Evolutionary conservation across 164 flowering plant species (phyloP).

Genomic region (Berberis thunbergii): DNA sequence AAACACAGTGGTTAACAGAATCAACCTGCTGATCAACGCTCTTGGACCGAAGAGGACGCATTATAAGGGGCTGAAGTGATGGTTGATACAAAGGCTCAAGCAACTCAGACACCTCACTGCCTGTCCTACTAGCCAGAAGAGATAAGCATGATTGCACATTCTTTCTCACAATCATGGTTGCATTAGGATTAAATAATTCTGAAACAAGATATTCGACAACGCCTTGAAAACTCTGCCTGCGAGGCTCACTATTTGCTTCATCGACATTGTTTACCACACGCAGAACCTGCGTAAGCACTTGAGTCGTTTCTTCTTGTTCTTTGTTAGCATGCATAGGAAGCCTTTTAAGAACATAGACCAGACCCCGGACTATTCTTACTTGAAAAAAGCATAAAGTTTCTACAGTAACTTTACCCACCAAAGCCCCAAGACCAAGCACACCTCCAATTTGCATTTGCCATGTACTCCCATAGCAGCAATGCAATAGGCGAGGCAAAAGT

Average conservation of each 20-base stretch:
- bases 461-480: slow-evolving; percentile 89
- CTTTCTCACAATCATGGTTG: slow-evolving; percentile 74
- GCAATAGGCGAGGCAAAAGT: slow-evolving; percentile 89
- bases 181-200: slow-evolving; percentile 88
- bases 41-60: slow-evolving; percentile 74
- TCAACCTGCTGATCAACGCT: slow-evolving; percentile 97
- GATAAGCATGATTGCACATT: slow-evolving; percentile 92
- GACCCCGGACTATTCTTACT: slow-evolving; percentile 74
- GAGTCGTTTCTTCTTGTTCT: slow-evolving; percentile 98
- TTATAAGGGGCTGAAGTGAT: slow-evolving; percentile 84
- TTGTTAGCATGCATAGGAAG: slow-evolving; percentile 91
- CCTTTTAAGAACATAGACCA: slow-evolving; percentile 84
- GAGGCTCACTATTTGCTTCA: slow-evolving; percentile 89
- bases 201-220: slow-evolving; percentile 90
- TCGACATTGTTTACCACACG: slow-evolving; percentile 95
- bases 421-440: slow-evolving; percentile 91
- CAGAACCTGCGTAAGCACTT: slow-evolving; percentile 93
- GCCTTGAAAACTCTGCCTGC: slow-evolving; percentile 84
- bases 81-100: slow-evolving; percentile 85
- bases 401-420: slow-evolving; percentile 92
- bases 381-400: slow-evolving; percentile 81
- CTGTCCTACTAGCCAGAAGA: slow-evolving; percentile 92
- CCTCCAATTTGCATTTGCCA: slow-evolving; percentile 99
- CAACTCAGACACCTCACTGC: slow-evolving; percentile 94
- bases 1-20: background rate